Base-by-base conservation (phyloP, 768 basidiomycete species). In the Suillus clintonianus region DNA sequence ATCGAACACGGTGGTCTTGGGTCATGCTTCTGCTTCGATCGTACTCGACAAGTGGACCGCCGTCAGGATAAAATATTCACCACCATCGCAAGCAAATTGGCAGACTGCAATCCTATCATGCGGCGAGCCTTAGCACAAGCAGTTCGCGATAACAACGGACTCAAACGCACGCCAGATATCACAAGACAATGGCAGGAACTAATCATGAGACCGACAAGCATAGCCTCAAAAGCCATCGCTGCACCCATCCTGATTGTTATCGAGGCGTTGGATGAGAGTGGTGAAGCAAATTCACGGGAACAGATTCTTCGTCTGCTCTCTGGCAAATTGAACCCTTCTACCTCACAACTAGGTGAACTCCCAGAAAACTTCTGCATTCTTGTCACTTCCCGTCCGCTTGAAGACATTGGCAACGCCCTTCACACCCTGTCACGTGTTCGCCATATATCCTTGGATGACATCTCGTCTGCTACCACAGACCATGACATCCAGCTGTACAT, bases 161-260 rank as follows among this genome's bases (percentile, higher is more conserved):
- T 64, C 5, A 19, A 19, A 11, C 27, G n/a, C 11, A 64, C 24
- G 4, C 3, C 7, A 17, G 39, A 54, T 13, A 17, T 58, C 19
- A 6, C n/a, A 13, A 30, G 17, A 7, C 70, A 71, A 48, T 67
- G 71, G 34, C 63, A 62, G 15, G 61, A 65, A 8, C 58, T 71
- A n/a, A 64, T 72, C 41, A 14, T 71, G 32, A 43, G 56, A 36
- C 69, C 71, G 1, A 60, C 61, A 5, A 10, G 32, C 17, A 48
- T 36, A 9, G 61, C 37, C 13, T 39, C 39, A 11, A 39, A 39
- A 37, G 58, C 53, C 14, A 56, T 69, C 37, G 15, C 64, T 54
- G 67, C 68, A 9, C 74, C 69, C 27, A 64, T 71, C 17, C 42
- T 72, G 14, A 58, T 72, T 22, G 62, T 75, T 43, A 69, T 74